Evolutionary conservation across 1,284 basidiomycete genomes (phyloP), one percentile per base, ranked within the genome.

Genomic region (Hemileia vastatrix): DNA sequence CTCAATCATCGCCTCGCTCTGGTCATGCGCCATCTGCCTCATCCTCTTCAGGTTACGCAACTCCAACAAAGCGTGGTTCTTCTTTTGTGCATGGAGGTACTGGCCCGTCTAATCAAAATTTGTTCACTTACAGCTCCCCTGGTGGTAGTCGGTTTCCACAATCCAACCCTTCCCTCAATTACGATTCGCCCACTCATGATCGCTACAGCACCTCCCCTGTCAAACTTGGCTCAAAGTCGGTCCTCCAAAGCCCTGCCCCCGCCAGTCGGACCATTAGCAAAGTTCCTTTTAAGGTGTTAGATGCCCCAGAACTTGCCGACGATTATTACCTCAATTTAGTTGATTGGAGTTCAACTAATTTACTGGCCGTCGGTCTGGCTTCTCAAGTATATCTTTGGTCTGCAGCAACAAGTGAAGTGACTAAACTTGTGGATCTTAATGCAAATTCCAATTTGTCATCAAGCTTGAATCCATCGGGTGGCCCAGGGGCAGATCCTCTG

Each of bases 311-410:
- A 66, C 83, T 98, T 79, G 83, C 88, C 45, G 94, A 98, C 76
- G 95, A 98, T 75, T 98, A 96, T 77, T 98, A 98, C 72, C 85
- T 98, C 66, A 98, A 98, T 72, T 82, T 98, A 15, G 92, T 98
- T 15, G 94, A 97, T 67, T 98, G 95, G 94, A 91, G 88, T 1
- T 87, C 85, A 57, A 92, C 89, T 6, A 96, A 98, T 73, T 84
- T 96, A 0, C 83, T 98, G 0, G 92, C 88, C 9, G 95, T 98
- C 1, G 95, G 93, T 0, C 81, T 98, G 2, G 90, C 88, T 2
- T 81, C 85, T 0, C 92, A 90, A 66, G 93, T 98, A 3, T 98
- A 98, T 75, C 83, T 97, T 1, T 98, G 95, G 95, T 90, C 87
- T 9, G 95, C 94, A 8, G 86, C 91, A 67, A 95, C 90, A 57